These are phyloP conservation scores for Hyaloscypha bicolor DNA, from an alignment of 495 filamentous ascomycete genomes.

Conservation along the genomic window DNA sequence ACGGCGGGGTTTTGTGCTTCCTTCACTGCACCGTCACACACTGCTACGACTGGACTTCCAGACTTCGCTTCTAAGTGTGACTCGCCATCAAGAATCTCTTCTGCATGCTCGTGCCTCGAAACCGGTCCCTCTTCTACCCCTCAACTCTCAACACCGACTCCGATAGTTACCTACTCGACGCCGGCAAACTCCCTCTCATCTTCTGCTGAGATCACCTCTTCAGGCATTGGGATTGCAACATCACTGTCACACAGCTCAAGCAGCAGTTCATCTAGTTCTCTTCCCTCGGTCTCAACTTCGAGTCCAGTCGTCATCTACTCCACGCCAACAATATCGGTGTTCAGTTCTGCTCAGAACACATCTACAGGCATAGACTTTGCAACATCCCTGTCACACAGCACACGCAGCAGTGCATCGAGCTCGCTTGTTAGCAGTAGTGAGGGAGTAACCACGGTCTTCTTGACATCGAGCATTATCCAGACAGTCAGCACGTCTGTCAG, in stretches of 20 bases:
- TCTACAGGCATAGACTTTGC: background rate
- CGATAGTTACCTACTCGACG: background rate
- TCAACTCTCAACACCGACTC: background rate
- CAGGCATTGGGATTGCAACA: background rate
- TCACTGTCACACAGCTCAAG: background rate
- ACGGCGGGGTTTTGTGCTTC: constrained; percentile 24
- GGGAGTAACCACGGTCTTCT: background rate
- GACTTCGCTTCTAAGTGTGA: constrained; percentile 21
- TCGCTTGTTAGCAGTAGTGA: background rate
- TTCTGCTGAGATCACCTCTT: background rate
- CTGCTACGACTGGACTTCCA: constrained; percentile 22
- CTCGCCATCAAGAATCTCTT: constrained; percentile 22
- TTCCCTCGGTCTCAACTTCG: background rate
- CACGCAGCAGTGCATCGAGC: background rate
- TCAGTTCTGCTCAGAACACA: background rate
- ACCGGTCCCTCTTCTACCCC: background rate
- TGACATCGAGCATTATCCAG: background rate
- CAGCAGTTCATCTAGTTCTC: background rate
- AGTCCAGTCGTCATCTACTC: background rate
- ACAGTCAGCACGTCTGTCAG: background rate
- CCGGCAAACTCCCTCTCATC: background rate
- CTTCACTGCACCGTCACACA: constrained; percentile 17
- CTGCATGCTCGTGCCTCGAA: constrained; percentile 26
- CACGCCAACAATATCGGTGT: background rate
- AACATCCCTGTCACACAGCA: background rate